Conservation (phyloP, 169 alveolate genomes). For the Plasmodium gallinaceum region DNA sequence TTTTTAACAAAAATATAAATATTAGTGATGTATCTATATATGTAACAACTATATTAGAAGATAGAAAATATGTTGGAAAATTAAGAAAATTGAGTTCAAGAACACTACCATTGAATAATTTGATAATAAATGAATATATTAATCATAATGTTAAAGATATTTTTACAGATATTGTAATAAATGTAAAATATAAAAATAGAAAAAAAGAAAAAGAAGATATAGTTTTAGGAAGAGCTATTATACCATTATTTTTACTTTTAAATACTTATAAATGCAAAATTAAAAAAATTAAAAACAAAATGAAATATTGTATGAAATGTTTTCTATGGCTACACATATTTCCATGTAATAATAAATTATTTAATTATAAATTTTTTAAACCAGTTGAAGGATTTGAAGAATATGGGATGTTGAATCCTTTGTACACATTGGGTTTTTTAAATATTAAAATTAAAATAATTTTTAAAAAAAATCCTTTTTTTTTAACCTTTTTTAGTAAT, state of each 20-base stretch:
- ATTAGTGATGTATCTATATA: slow-evolving; percentile 47
- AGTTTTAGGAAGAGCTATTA: slow-evolving; percentile 53
- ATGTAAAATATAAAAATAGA: slow-evolving; percentile 43
- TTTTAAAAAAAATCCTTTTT: slow-evolving; percentile 69
- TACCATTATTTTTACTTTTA: slow-evolving; percentile 61
- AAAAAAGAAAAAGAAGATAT: slow-evolving; percentile 66
- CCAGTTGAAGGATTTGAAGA: slow-evolving; percentile 84
- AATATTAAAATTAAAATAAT: slow-evolving; percentile 77
- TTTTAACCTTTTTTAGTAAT: slow-evolving; percentile 78
- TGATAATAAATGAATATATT: slow-evolving; percentile 55
- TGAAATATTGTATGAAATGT: slow-evolving; percentile 65
- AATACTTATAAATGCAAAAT: slow-evolving; percentile 64
- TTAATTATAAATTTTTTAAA: slow-evolving; percentile 80
- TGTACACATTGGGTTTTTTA: slow-evolving; percentile 81
- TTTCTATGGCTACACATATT: slow-evolving; percentile 71
- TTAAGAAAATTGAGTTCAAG: slow-evolving; percentile 55
- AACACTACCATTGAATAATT: slow-evolving; percentile 65
- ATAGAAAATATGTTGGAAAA: slow-evolving; percentile 64
- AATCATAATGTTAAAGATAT: slow-evolving; percentile 55
- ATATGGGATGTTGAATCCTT: slow-evolving; percentile 85
- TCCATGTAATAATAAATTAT: slow-evolving; percentile 79
- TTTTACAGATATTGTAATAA: slow-evolving; percentile 48
- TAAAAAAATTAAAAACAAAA: slow-evolving; percentile 41
- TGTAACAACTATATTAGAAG: slow-evolving; percentile 57
- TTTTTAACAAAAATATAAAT: slow-evolving; percentile 44